Base-by-base conservation (phyloP, 441 rosid genomes). In the Jatropha multifida region DNA sequence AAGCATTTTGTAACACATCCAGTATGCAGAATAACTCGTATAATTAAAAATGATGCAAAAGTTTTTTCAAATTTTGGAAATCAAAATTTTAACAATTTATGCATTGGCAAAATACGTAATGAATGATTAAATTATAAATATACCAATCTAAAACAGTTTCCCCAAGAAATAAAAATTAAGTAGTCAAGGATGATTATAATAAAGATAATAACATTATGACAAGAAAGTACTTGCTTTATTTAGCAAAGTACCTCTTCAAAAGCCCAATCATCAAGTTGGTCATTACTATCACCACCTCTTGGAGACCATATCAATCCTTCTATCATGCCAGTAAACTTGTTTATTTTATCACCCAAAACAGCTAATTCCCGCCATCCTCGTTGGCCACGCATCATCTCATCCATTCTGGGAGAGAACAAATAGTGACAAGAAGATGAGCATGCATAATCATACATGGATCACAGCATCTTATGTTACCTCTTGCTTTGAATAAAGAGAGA, bases 361-460 rank as follows among this genome's bases (percentile, higher is more conserved):
- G 98, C 95, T 78, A 94, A 85, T 81, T 94, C 98, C 70, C 97
- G 86, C 98, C 98, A 94, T 67, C 97, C 97, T 83, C 97, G 85
- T 85, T 94, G 98, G 63, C 98, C 98, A 56, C 88, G 90, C 99
- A 96, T 96, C 99, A 96, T 92, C 83, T 91, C 97, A 79, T 94
- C 97, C 97, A 92, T 92, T 82, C 98, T 94, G 85, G 69, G 79
- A 51, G 65, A 27, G 66, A 52, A 27, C 49, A 75, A 17, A n/a
- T 0, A 48, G 52, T 6, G n/a, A 46, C 59, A 51, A 8, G 65
- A 51, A 12, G 40, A 59, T 49, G 26, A 58, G 65, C 9, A 73
- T 32, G 41, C 12, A 51, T 20, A 32, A 58, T 42, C 4, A 7
- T 58, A n/a, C 46, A 55, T 3, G 23, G 62, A 8, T 68, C 60